Base-by-base conservation (phyloP, 1,284 basidiomycete species). In the Cryptococcus sp. region DNA sequence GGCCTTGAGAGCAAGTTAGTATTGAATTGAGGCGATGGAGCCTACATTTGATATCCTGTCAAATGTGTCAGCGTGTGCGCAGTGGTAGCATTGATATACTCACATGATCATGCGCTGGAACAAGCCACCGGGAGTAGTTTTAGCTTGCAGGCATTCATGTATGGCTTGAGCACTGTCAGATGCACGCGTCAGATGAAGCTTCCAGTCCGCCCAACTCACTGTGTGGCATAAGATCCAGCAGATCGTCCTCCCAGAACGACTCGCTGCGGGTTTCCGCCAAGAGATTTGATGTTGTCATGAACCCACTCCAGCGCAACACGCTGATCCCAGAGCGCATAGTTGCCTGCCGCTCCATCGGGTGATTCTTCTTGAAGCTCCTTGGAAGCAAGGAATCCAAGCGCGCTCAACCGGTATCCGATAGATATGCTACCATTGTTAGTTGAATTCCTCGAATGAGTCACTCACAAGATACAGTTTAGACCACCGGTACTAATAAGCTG, bases 241-340 rank as follows among this genome's bases (percentile, higher is more conserved):
- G 84, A 85, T 65, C 88, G 82, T 0, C 86, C 86, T 60, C 85
- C 84, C 67, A 78, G 68, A 10, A 75, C 77, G 38, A 78, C 70
- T 48, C 69, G 68, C n/a, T 52, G 41, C 3, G 72, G 71, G 58
- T 78, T 72, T 3, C 77, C 76, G 35, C 77, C 76, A 52, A 78
- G 78, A 16, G 65, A 54, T 10, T 55, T 58, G 46, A 77, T 76
- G 63, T 75, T 67, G 41, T 67, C 61, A 39, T 72, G 68, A 22
- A 75, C 63, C 75, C 75, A 77, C 51, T 71, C 52, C 23, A 78
- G 61, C 1, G 71, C 75, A 40, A 71, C 60, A 23, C 72, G 64
- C 56, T 75, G 64, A 52, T 70, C 68, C 20, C 61, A 83, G 63
- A 84, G 70, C 4, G 83, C 84, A 53, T 77, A 81, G 65, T 82